phyloP scores from a whole-genome alignment of 768 basidiomycete genomes.

The Mycena belliarum region DNA sequence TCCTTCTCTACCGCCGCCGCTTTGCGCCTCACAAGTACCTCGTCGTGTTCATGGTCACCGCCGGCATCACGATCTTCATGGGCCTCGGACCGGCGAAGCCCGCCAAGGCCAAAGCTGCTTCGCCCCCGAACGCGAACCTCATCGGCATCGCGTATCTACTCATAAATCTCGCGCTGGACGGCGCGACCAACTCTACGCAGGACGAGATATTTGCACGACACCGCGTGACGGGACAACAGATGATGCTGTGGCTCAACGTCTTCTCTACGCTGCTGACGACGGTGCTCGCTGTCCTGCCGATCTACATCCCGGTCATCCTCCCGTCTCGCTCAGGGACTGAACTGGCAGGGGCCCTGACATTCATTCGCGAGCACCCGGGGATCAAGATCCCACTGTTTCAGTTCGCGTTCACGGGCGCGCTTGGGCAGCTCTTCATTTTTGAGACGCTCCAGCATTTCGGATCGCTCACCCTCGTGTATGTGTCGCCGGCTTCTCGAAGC shows the following conservation, averaged over 20 bases:
- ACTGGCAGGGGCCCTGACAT: slow-evolving; percentile 66
- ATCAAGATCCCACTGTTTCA: slow-evolving; percentile 73
- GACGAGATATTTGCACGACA: slow-evolving; percentile 90
- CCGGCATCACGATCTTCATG: slow-evolving; percentile 95
- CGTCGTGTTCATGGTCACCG: slow-evolving; percentile 90
- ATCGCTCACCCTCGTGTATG: slow-evolving; percentile 82
- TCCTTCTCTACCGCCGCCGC: slow-evolving; percentile 87
- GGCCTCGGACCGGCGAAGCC: slow-evolving; percentile 58
- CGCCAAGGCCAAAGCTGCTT: slow-evolving; percentile 34
- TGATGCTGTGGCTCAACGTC: slow-evolving; percentile 98
- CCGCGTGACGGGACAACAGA: slow-evolving; percentile 84
- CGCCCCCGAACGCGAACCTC: slow-evolving; percentile 54
- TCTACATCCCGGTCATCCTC: slow-evolving; percentile 84
- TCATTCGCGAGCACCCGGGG: slow-evolving; percentile 76
- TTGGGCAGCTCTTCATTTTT: slow-evolving; percentile 97
- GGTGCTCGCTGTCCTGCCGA: slow-evolving; percentile 68
- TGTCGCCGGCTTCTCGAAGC: background rate
- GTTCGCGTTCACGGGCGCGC: slow-evolving; percentile 87
- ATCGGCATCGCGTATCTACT: slow-evolving; percentile 77
- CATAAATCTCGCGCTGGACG: slow-evolving; percentile 89
- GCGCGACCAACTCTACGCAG: slow-evolving; percentile 93
- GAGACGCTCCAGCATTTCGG: slow-evolving; percentile 93
- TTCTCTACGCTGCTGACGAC: slow-evolving; percentile 78
- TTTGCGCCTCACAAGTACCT: slow-evolving; percentile 95
- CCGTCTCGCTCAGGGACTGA: slow-evolving; percentile 67